phyloP scores from a whole-genome alignment of 169 alveolate species.

The Plasmodium falciparum region DNA sequence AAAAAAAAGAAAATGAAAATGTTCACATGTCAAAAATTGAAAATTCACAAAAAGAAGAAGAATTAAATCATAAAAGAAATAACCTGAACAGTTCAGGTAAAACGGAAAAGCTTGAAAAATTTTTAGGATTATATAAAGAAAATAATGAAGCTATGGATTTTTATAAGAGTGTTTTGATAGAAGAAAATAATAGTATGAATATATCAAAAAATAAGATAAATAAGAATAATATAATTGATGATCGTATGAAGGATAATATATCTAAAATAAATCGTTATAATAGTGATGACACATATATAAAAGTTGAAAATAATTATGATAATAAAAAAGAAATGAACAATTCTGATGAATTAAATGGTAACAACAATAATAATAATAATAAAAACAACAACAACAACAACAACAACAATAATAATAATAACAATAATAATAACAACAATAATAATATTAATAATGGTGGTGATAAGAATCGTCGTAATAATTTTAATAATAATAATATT shows the following conservation, averaged over 20 bases:
- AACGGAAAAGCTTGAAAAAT: conserved; percentile 18
- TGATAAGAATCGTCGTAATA: neutral
- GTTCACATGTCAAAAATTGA: conserved; percentile 16
- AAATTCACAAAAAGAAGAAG: conserved; percentile 32
- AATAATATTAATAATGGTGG: neutral
- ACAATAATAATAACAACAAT: neutral
- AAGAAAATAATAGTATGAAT: conserved; percentile 4
- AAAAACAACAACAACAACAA: neutral
- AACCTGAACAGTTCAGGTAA: neutral
- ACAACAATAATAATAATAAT: conserved; percentile 1
- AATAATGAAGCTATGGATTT: conserved; percentile 21
- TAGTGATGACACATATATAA: neutral
- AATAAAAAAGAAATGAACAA: conserved; percentile 1
- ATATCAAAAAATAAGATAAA: neutral
- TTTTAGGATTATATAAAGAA: conserved; percentile 19
- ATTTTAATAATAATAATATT: neutral
- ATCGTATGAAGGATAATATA: neutral
- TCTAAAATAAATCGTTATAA: neutral
- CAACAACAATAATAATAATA: neutral
- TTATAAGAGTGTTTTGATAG: neutral
- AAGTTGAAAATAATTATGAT: neutral
- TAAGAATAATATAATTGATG: neutral
- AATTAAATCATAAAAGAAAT: neutral
- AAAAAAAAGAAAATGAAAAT: conserved; percentile 15
- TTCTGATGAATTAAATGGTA: neutral